phyloP scores from a whole-genome alignment of 2,329 filamentous ascomycete genomes.

The Penicillium sp. region DNA sequence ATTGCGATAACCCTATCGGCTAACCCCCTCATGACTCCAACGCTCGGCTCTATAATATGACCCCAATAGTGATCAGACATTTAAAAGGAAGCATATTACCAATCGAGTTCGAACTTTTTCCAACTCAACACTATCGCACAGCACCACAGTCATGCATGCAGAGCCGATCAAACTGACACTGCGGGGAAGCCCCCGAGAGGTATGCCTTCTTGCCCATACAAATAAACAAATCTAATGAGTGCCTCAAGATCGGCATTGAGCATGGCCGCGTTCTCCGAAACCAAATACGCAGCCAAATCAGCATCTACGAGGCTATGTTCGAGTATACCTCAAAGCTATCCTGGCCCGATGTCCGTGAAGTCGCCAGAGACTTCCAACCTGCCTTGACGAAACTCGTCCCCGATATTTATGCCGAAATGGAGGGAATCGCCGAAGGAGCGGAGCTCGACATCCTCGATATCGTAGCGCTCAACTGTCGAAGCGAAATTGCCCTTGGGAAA shows the following conservation, averaged over 20 bases:
- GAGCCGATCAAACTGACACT: constrained; percentile 26
- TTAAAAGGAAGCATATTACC: not conserved
- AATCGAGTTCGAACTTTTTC: not conserved
- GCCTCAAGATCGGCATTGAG: constrained; percentile 48
- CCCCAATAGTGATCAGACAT: not conserved
- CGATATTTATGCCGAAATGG: constrained; percentile 47
- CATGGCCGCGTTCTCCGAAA: constrained; percentile 45
- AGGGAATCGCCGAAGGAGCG: constrained; percentile 57
- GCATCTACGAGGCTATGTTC: constrained; percentile 52
- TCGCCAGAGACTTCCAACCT: constrained; percentile 51
- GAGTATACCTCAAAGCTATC: constrained; percentile 46
- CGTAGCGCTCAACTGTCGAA: constrained; percentile 60
- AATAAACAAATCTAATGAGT: not conserved
- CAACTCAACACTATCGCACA: not conserved
- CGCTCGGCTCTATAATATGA: constrained; percentile 2
- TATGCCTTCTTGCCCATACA: constrained; percentile 7
- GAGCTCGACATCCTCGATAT: constrained; percentile 52
- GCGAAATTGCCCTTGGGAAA: constrained; percentile 59
- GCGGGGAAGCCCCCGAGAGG: constrained; percentile 28
- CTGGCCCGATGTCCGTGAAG: constrained; percentile 48
- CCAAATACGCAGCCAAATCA: constrained; percentile 46
- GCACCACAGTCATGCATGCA: constrained; percentile 47
- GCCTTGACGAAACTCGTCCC: constrained; percentile 42
- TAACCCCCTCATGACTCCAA: constrained; percentile 22
- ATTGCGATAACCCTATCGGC: constrained; percentile 13